Conservation (phyloP, 192 early-diverging fungal species). For the Rhizophagus prolifer region DNA sequence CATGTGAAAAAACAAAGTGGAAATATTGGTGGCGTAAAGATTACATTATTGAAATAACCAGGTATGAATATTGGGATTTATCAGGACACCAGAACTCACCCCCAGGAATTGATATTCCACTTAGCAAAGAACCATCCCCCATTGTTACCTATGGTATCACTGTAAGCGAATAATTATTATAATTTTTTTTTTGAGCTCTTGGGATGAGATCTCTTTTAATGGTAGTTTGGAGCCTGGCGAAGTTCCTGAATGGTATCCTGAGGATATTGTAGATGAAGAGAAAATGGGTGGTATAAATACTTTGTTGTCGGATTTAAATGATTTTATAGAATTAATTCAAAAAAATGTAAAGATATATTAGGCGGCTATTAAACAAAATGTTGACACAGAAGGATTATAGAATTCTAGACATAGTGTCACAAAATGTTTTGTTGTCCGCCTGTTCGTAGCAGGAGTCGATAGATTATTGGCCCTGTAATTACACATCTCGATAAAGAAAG, state of each 20-base stretch:
- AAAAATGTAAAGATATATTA: too few species aligned
- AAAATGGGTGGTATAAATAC: background rate
- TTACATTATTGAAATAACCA: slow-evolving; percentile 41
- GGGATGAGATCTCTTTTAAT: slow-evolving; percentile 42
- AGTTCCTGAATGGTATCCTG: slow-evolving; percentile 36
- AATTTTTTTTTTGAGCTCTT: slow-evolving; percentile 14
- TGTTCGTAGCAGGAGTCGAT: too few species aligned
- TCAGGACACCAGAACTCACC: background rate
- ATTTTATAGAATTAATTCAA: background rate
- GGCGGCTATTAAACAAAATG: too few species aligned
- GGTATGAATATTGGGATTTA: slow-evolving; percentile 43
- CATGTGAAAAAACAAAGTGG: slow-evolving; percentile 42
- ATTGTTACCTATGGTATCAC: slow-evolving; percentile 16
- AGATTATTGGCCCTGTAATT: too few species aligned
- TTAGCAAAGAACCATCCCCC: background rate
- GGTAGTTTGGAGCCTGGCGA: slow-evolving; percentile 35
- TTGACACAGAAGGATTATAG: too few species aligned
- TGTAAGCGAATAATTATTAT: background rate
- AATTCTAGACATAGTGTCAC: too few species aligned
- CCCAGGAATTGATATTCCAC: slow-evolving; percentile 13
- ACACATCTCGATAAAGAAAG: too few species aligned
- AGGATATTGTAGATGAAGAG: slow-evolving; percentile 30
- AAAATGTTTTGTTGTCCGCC: too few species aligned
- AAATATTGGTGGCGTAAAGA: slow-evolving; percentile 38
- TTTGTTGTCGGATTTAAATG: background rate